These are phyloP conservation scores for Arthrobotrys iridis DNA, from an alignment of 2,329 filamentous ascomycete species.

Conservation along the genomic window DNA sequence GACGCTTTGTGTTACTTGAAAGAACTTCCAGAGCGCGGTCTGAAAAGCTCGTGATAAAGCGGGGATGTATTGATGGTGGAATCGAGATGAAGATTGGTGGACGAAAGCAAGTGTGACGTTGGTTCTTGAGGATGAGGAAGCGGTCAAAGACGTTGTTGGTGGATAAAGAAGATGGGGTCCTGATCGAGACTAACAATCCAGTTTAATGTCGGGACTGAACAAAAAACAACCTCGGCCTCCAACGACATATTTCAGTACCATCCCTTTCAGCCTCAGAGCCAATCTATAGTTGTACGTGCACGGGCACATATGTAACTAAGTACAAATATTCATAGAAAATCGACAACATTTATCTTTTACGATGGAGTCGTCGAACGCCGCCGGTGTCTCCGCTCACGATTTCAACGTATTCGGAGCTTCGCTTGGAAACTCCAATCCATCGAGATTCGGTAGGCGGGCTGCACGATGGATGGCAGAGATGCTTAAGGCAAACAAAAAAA, in stretches of 20 bases:
- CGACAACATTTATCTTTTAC: slow-evolving; percentile 3
- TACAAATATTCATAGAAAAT: neutral
- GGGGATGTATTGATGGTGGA: neutral
- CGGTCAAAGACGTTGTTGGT: neutral
- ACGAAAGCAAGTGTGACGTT: too few relatives aligned
- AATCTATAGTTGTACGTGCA: too few relatives aligned
- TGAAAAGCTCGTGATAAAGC: neutral
- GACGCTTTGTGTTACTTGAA: neutral
- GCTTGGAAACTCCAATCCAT: neutral
- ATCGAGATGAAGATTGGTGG: neutral
- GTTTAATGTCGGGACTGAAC: too few relatives aligned
- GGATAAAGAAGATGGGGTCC: too few relatives aligned
- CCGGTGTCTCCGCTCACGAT: slow-evolving; percentile 4
- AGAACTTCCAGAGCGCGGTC: neutral
- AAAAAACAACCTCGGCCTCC: too few relatives aligned
- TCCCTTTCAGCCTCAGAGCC: too few relatives aligned
- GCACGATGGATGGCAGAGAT: neutral
- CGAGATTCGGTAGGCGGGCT: neutral
- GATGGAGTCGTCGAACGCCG: too few relatives aligned
- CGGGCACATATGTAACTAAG: too few relatives aligned
- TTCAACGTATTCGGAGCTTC: neutral
- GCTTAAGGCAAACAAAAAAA: neutral
- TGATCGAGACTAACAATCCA: too few relatives aligned
- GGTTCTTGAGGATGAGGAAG: neutral
- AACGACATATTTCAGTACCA: too few relatives aligned